A percentile compares a stretch with the other conserved stretches of the same genome.
phyloP scores from a whole-genome alignment of 805 yeast species.

The Ogataea glucozyma region DNA sequence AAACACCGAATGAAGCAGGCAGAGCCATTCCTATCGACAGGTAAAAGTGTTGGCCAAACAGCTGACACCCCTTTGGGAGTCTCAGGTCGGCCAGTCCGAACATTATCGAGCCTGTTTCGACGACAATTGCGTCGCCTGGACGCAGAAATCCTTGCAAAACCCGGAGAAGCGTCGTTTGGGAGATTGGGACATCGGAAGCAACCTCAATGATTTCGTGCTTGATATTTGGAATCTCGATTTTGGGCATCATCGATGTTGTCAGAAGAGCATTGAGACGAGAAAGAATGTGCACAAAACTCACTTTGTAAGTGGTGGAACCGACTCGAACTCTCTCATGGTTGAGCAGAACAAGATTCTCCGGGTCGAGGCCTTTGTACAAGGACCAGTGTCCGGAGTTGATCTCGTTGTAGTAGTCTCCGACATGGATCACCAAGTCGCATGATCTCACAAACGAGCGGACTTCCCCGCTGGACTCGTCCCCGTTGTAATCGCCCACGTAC shows the following conservation, averaged over 20 bases:
- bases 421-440: conserved; percentile 67
- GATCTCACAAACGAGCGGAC: conserved; percentile 49
- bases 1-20: conserved; percentile 83
- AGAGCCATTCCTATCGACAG: conserved; percentile 88
- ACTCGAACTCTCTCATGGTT: conserved; percentile 56
- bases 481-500: conserved; percentile 74
- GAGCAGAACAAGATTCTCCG: conserved; percentile 46
- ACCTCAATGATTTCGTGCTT: conserved; percentile 21
- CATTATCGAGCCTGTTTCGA: conserved; percentile 83
- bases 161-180: conserved; percentile 47
- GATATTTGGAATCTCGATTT: conserved; percentile 12
- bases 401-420: conserved; percentile 71
- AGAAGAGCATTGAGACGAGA: conserved; percentile 41
- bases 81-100: conserved; percentile 71
- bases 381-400: conserved; percentile 69
- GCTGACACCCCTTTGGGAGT: conserved; percentile 54
- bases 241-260: conserved; percentile 24
- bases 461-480: conserved; percentile 51
- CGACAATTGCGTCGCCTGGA: conserved; percentile 69
- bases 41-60: conserved; percentile 71
- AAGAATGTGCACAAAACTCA: conserved; percentile 53
- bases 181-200: conserved; percentile 39
- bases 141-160: conserved; percentile 36
- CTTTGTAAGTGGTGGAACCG: conserved; percentile 41
- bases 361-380: conserved; percentile 41